Evolutionary conservation across 345 rosid species (phyloP).

Genomic region (Populus deltoides): DNA sequence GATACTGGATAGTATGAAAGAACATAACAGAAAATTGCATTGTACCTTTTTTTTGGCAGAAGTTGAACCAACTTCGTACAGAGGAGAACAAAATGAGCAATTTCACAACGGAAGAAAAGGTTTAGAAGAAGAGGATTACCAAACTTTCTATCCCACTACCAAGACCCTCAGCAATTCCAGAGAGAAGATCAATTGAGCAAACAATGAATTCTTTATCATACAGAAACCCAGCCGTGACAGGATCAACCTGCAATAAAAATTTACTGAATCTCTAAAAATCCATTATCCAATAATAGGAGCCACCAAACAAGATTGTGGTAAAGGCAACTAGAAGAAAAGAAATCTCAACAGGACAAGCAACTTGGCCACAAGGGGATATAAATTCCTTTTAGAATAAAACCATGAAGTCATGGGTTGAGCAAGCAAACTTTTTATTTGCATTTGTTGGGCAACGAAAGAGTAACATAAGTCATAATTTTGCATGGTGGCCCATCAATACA

Average conservation of each 20-base stretch:
- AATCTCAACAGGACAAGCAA: background rate
- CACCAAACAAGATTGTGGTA: background rate
- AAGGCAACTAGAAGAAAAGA: background rate
- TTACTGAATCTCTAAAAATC: background rate
- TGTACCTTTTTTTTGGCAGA: background rate
- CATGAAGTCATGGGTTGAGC: background rate
- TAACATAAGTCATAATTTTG: background rate
- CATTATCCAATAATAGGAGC: background rate
- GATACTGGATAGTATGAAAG: background rate
- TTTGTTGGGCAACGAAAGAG: background rate
- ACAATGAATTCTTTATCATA: constrained; percentile 89
- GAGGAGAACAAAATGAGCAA: background rate
- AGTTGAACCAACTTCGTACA: background rate
- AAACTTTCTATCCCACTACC: constrained; percentile 86
- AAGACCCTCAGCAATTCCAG: constrained; percentile 94
- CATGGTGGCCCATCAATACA: background rate
- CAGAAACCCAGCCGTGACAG: constrained; percentile 67
- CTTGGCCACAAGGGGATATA: background rate
- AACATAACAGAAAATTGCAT: background rate
- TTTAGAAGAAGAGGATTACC: constrained; percentile 45
- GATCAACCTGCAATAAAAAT: constrained; percentile 62
- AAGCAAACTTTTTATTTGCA: background rate
- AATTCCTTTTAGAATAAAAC: background rate
- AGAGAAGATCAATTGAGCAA: constrained; percentile 90
- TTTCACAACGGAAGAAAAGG: constrained; percentile 2